These are phyloP conservation scores for Umbelopsis vinacea DNA, from an alignment of 192 early-diverging fungal species.

Conservation along the genomic window DNA sequence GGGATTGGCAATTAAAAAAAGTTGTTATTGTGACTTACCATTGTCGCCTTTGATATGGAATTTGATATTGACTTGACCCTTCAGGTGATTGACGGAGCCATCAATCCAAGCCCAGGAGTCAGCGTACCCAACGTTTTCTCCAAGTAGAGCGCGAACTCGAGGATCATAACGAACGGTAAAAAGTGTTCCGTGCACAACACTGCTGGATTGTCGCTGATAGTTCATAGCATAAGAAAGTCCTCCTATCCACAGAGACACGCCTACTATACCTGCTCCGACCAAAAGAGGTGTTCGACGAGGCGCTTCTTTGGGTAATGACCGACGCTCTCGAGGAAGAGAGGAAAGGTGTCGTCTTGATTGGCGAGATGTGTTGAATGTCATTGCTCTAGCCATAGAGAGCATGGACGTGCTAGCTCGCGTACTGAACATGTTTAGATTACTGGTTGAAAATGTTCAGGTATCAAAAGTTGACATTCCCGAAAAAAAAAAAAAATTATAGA, in stretches of 20 bases:
- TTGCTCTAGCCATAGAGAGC: neutral
- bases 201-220: slow-evolving; percentile 58
- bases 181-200: slow-evolving; percentile 59
- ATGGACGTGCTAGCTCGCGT: neutral
- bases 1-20: neutral
- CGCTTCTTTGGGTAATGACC: neutral
- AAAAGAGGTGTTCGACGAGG: slow-evolving; percentile 25
- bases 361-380: neutral
- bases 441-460: neutral
- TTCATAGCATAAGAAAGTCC: slow-evolving; percentile 57
- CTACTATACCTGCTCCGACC: slow-evolving; percentile 41
- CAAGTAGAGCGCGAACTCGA: slow-evolving; percentile 50
- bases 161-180: slow-evolving; percentile 61
- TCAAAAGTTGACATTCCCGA: neutral
- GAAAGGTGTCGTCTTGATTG: slow-evolving; percentile 6
- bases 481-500: too few relatives aligned
- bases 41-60: slow-evolving; percentile 56
- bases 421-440: slow-evolving; percentile 4
- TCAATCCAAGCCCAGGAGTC: slow-evolving; percentile 64
- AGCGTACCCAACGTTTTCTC: slow-evolving; percentile 57
- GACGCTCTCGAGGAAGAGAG: neutral
- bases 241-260: slow-evolving; percentile 55
- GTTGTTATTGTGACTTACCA: slow-evolving; percentile 36
- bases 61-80: slow-evolving; percentile 59
- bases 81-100: slow-evolving; percentile 65